Percentiles rank a stretch among this genome's conserved stretches.
These are phyloP conservation scores for Angophora floribunda DNA, from an alignment of 345 rosid genomes.

Conservation along the genomic window DNA sequence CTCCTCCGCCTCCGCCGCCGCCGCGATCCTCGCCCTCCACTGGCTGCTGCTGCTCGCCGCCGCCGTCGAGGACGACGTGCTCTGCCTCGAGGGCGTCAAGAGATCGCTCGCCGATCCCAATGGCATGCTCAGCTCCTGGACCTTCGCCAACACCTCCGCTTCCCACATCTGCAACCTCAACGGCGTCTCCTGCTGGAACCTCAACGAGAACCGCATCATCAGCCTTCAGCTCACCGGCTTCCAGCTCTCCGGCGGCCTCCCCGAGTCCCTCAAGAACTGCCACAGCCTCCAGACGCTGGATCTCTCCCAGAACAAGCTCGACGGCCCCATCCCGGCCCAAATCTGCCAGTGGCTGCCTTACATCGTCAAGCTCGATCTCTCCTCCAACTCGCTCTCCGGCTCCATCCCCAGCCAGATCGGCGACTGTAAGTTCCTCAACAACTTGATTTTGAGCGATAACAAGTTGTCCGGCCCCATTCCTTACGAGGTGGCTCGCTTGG, in stretches of 20 bases:
- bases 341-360: constrained; percentile 54
- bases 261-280: constrained; percentile 42
- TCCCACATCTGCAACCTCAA: constrained; percentile 33
- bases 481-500: constrained; percentile 27
- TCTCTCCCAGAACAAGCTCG: constrained; percentile 38
- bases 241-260: constrained; percentile 37
- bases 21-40: background rate
- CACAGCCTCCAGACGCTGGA: constrained; percentile 34
- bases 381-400: constrained; percentile 36
- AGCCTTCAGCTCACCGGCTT: constrained; percentile 19
- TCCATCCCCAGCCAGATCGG: constrained; percentile 35
- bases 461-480: constrained; percentile 47
- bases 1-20: background rate
- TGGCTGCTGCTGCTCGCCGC: background rate
- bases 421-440: constrained; percentile 40
- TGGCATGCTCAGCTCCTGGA: constrained; percentile 20
- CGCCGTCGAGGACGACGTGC: constrained; percentile 32
- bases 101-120: constrained; percentile 26
- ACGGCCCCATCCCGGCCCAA: constrained; percentile 41
- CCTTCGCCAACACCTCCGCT: constrained; percentile 33
- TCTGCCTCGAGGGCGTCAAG: constrained; percentile 46
- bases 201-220: constrained; percentile 38
- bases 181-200: constrained; percentile 60
- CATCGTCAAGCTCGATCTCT: constrained; percentile 39
- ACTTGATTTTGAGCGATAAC: constrained; percentile 22